These are phyloP conservation scores for Curvularia spicifera DNA, from an alignment of 2,329 filamentous ascomycete species.

Conservation along the genomic window DNA sequence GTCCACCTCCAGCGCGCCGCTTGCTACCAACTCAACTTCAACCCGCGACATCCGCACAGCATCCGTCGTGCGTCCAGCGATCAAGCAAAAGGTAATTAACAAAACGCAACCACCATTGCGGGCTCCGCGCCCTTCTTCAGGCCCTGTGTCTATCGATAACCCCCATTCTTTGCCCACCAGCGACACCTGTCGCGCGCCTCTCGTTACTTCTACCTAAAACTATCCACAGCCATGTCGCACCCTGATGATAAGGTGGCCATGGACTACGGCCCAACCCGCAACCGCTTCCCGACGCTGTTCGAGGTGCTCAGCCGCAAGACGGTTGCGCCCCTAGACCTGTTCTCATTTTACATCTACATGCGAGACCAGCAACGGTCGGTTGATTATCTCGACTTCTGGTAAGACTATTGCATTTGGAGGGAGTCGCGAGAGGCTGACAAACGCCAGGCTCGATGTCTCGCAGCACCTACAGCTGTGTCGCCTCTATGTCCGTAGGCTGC, in stretches of 20 bases:
- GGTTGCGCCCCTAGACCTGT: slow-evolving; percentile 93
- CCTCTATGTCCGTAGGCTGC: slow-evolving; percentile 94
- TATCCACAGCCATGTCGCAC: slow-evolving; percentile 33
- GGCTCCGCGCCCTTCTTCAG: slow-evolving; percentile 29
- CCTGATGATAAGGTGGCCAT: slow-evolving; percentile 15
- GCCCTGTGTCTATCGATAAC: slow-evolving; percentile 32
- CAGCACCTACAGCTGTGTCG: slow-evolving; percentile 98
- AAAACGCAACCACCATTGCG: slow-evolving; percentile 23
- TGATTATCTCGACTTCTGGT: slow-evolving; percentile 99
- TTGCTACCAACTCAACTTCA: not conserved
- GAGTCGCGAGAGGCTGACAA: slow-evolving; percentile 29
- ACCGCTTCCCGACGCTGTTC: slow-evolving; percentile 90
- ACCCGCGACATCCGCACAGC: slow-evolving; percentile 1
- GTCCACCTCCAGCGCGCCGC: slow-evolving; percentile 9
- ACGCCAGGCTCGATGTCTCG: slow-evolving; percentile 90
- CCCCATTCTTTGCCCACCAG: slow-evolving; percentile 21
- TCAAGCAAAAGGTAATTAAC: slow-evolving; percentile 3
- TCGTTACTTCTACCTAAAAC: slow-evolving; percentile 15
- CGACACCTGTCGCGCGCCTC: slow-evolving; percentile 28
- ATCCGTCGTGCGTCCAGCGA: slow-evolving; percentile 25
- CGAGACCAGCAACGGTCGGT: slow-evolving; percentile 97
- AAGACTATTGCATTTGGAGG: slow-evolving; percentile 41
- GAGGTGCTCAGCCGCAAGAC: slow-evolving; percentile 94
- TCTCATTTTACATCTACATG: slow-evolving; percentile 99
- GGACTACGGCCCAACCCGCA: slow-evolving; percentile 60